Percentiles rank a stretch among this genome's conserved stretches.
These are phyloP conservation scores for Cicer arietinum DNA, from an alignment of 306 rosid species.

Conservation along the genomic window DNA sequence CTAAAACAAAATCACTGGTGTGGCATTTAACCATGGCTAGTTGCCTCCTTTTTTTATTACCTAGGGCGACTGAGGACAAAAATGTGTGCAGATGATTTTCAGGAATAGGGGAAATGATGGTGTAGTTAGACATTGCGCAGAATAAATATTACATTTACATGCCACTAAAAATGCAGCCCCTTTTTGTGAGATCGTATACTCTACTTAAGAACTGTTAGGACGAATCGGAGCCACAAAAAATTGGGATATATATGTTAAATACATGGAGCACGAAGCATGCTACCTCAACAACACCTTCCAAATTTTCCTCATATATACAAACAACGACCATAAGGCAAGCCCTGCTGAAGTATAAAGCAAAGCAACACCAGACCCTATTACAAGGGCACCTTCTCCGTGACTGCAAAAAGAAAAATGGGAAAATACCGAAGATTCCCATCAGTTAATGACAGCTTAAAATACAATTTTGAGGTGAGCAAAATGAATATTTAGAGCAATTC, in stretches of 20 bases:
- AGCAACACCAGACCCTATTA: constrained; percentile 74
- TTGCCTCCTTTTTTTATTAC: neutral
- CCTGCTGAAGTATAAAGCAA: constrained; percentile 95
- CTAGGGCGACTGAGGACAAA: constrained; percentile 24
- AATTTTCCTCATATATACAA: constrained; percentile 84
- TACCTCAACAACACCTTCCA: constrained; percentile 80
- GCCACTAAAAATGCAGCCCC: constrained; percentile 43
- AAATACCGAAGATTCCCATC: constrained; percentile 10
- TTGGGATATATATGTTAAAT: constrained; percentile 35
- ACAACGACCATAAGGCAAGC: constrained; percentile 94
- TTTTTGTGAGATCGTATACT: constrained; percentile 20
- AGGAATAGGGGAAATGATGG: constrained; percentile 36
- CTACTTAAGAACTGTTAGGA: neutral
- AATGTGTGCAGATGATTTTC: neutral
- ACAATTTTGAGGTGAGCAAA: constrained; percentile 28
- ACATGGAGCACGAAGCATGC: constrained; percentile 42
- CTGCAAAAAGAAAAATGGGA: constrained; percentile 51
- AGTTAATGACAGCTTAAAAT: constrained; percentile 11
- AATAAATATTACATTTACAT: constrained; percentile 39
- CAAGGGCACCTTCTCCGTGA: constrained; percentile 70
- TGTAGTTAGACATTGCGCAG: neutral
- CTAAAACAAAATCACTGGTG: neutral
- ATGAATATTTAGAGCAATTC: neutral
- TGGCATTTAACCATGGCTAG: constrained; percentile 17
- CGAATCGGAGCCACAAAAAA: constrained; percentile 26